Evolutionary conservation across 495 filamentous ascomycete species (phyloP), one percentile per base, ranked within the genome.

Genomic region (Podospora didyma): DNA sequence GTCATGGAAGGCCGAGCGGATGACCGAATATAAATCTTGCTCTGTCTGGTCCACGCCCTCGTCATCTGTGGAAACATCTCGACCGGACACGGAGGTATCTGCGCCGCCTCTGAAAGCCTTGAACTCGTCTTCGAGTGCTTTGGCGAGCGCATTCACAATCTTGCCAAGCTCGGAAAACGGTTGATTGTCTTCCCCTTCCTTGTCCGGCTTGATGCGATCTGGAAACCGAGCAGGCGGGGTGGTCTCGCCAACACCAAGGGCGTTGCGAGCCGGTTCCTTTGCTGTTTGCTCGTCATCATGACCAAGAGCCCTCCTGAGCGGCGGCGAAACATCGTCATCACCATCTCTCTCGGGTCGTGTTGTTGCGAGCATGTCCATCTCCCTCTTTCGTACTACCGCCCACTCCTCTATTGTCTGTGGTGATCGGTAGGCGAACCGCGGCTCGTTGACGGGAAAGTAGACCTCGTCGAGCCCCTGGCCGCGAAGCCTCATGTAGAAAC

Each of bases 381-480:
- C 56, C 45, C 34, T 48, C 46, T 56, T 26, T 24, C 47, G 34
- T 19, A 23, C 42, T 57, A 50, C 59, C 11, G 44, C 50, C 62
- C 62, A 65, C 53, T 65, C 59, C 22, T 23, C 45, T 56, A 65
- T 57, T 9, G 59, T 62, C 46, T 49, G 48, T n/a, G 62, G 62
- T 17, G 59, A 62, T 19, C 16, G 17, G 10, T 56, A 59, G 1
- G 56, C 49, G 11, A 31, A 9, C 9, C n/a, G 9, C 10, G 31
- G 49, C 9, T 59, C 53, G 17, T 49, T 42, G 16, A 54, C 47
- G 9, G 60, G 54, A 17, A 63, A 63, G 28, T 54, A 26, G 14
- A 57, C 61, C 48, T 63, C 61, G 16, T 21, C 35, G 23, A 63
- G 34, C 22, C 44, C 51, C 21, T 21, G 41, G 19, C 20, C 14